These are phyloP conservation scores for Paramyrothecium sp. DNA, from an alignment of 2,329 filamentous ascomycete species.

Conservation along the genomic window DNA sequence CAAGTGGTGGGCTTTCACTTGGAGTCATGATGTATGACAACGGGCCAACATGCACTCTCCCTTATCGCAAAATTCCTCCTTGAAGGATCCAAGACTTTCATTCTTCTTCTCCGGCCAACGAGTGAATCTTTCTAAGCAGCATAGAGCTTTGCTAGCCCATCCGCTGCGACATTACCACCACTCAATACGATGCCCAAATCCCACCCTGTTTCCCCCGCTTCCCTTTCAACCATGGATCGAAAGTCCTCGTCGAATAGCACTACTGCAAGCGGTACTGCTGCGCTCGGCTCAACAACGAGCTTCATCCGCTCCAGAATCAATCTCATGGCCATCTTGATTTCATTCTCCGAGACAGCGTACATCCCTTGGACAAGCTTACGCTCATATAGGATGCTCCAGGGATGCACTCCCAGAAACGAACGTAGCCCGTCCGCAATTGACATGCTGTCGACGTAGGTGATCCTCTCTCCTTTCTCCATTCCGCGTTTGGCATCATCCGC, in stretches of 20 bases:
- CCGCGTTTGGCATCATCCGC: constrained; percentile 73
- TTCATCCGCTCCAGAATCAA: constrained; percentile 79
- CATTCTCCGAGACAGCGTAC: constrained; percentile 66
- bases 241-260: constrained; percentile 78
- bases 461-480: constrained; percentile 55
- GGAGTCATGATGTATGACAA: no score
- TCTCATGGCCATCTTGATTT: constrained; percentile 70
- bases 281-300: constrained; percentile 76
- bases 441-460: constrained; percentile 64
- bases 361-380: constrained; percentile 61
- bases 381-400: constrained; percentile 71
- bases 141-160: constrained; percentile 44
- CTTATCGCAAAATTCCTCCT: no score
- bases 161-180: constrained; percentile 49
- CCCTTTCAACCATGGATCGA: constrained; percentile 57
- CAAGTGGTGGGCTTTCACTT: no score
- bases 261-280: constrained; percentile 72
- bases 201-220: constrained; percentile 68
- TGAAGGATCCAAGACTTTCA: no score
- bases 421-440: constrained; percentile 80
- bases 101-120: no score
- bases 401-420: constrained; percentile 68
- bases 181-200: constrained; percentile 51
- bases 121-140: not conserved
- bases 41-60: no score